phyloP scores from a whole-genome alignment of 1,284 basidiomycete species.

The Pascua guehoae region DNA sequence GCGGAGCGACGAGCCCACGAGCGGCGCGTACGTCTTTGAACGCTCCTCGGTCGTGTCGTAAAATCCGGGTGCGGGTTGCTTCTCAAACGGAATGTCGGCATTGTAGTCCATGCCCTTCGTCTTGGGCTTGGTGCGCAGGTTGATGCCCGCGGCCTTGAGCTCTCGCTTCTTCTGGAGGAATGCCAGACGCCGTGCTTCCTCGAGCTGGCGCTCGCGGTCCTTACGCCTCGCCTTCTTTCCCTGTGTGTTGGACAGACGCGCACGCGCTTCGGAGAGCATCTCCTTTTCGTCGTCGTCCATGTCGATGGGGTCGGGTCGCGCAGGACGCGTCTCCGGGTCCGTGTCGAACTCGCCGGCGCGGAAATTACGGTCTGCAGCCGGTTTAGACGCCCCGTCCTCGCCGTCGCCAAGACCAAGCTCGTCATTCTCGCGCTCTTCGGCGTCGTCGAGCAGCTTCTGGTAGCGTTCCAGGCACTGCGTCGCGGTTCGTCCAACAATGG shows the following conservation, averaged over 20 bases:
- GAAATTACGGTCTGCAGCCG: slow-evolving; percentile 83
- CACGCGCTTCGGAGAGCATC: slow-evolving; percentile 98
- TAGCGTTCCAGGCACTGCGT: slow-evolving; percentile 98
- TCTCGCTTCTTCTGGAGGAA: slow-evolving; percentile 98
- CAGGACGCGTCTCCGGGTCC: slow-evolving; percentile 97
- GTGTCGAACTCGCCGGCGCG: slow-evolving; percentile 97
- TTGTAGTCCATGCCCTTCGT: slow-evolving; percentile 99
- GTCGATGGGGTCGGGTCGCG: slow-evolving; percentile 96
- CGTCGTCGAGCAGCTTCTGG: slow-evolving; percentile 95
- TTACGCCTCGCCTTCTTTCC: slow-evolving; percentile 99
- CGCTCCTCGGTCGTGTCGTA: slow-evolving; percentile 96
- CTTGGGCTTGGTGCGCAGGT: slow-evolving; percentile 77
- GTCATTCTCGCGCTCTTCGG: slow-evolving; percentile 89
- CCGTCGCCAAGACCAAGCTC: slow-evolving; percentile 86
- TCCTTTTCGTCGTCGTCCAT: slow-evolving; percentile 99
- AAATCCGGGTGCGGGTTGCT: slow-evolving; percentile 90
- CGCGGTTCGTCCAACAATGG: slow-evolving; percentile 97
- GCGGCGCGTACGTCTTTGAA: slow-evolving; percentile 78
- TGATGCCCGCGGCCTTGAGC: slow-evolving; percentile 94
- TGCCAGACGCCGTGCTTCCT: slow-evolving; percentile 90
- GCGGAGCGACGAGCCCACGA: slow-evolving; percentile 85
- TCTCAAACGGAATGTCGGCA: slow-evolving; percentile 97
- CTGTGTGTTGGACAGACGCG: slow-evolving; percentile 96
- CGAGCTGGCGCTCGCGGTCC: slow-evolving; percentile 90
- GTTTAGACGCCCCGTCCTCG: slow-evolving; percentile 67